These are phyloP conservation scores for Canavalia ensiformis DNA, from an alignment of 306 rosid species.

Conservation along the genomic window DNA sequence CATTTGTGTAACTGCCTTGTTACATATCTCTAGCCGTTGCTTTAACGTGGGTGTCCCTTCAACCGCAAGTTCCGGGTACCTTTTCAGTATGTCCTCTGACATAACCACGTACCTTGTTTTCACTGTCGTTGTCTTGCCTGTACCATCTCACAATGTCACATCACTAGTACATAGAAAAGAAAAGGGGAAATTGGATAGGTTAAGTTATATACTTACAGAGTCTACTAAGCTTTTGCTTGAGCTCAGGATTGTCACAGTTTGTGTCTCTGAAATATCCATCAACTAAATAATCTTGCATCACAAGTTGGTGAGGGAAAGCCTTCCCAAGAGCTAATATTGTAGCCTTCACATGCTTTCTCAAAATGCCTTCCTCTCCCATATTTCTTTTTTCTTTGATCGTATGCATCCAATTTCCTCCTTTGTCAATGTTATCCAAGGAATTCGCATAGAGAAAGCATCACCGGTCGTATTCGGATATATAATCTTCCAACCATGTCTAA, in stretches of 20 bases:
- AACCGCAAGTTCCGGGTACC: slow-evolving; percentile 72
- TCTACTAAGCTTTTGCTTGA: slow-evolving; percentile 82
- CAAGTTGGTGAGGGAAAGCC: slow-evolving; percentile 96
- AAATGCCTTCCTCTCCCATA: slow-evolving; percentile 64
- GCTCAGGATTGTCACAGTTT: slow-evolving; percentile 84
- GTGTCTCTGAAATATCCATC: slow-evolving; percentile 91
- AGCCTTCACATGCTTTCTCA: slow-evolving; percentile 64
- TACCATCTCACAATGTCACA: background rate
- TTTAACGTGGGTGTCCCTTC: slow-evolving; percentile 80
- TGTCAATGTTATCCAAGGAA: slow-evolving; percentile 20
- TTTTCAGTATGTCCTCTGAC: slow-evolving; percentile 82
- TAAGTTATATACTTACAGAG: slow-evolving; percentile 64
- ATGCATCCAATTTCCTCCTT: background rate
- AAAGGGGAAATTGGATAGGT: background rate
- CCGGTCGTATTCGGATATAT: slow-evolving; percentile 56
- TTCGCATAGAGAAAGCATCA: slow-evolving; percentile 13
- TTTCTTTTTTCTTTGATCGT: slow-evolving; percentile 32
- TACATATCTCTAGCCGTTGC: slow-evolving; percentile 88
- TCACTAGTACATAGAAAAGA: background rate
- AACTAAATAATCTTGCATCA: slow-evolving; percentile 90
- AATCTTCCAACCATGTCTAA: slow-evolving; percentile 35
- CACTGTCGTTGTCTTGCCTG: slow-evolving; percentile 94
- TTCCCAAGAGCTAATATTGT: slow-evolving; percentile 89
- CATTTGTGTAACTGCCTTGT: slow-evolving; percentile 89
- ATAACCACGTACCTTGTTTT: slow-evolving; percentile 94